Base-by-base conservation (phyloP, 2,329 filamentous ascomycete genomes). In the Alternaria ventricosa region DNA sequence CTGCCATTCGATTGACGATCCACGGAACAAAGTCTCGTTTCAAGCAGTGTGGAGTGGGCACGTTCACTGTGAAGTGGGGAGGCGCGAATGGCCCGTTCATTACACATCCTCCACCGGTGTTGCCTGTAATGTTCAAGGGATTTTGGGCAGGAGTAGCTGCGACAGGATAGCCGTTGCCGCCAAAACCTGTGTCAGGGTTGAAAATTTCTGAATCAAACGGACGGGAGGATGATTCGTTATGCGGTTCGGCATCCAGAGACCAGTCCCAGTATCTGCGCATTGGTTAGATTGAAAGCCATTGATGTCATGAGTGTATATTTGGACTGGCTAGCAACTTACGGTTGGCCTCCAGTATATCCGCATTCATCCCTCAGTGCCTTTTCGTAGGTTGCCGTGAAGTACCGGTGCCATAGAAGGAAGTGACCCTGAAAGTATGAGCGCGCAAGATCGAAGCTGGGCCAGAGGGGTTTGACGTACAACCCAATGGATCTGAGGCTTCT, bases 51-150 rank as follows among this genome's bases (percentile, higher is more conserved):
- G 65, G 64, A 49, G 61, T 51, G 61, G 71, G 67, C 61, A 71
- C 51, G 65, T 75, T 73, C 41, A 74, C 50, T 44, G 55, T 65
- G 55, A 74, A 76, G 12, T 53, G 47, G 6, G 68, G 51, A 15
- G 68, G 51, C 15, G 66, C 61, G 55, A 79, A 78, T 4, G 75
- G 77, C 3, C 75, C 78, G 45, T 68, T 63, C 41, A 66, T 27
- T 12, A 80, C 75, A 55, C 79, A 80, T n/a, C 73, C 75, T 18
- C 76, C 75, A 22, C 72, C 74, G n/a, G 74, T 76, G 20, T 66
- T 65, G 12, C 73, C 75, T 5, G 73, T 71, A 43, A 77, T 70
- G 25, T 71, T 69, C 43, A 73, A 57, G 0, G 57, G 65, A 27
- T 74, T 74, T 45, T 71, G 71, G 51, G 74, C 71, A 28, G 71